Evolutionary conservation across 306 rosid genomes (phyloP), one percentile per base, ranked within the genome.

Genomic region (Lathyrus oleraceus): DNA sequence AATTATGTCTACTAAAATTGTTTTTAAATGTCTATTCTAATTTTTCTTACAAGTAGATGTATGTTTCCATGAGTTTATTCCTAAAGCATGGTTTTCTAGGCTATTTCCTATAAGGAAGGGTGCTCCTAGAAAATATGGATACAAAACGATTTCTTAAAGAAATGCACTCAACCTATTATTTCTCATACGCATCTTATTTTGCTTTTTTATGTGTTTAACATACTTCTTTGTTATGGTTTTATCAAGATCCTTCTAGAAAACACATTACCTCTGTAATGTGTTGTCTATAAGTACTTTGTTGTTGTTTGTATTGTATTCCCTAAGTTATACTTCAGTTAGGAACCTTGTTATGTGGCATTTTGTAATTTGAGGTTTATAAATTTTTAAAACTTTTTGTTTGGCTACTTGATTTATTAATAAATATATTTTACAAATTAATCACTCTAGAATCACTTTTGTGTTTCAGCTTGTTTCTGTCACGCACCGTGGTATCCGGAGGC

Each of bases 401-500:
- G 19, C 13, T 40, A 8, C 21, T 21, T 39, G 21, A 8, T 45
- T 17, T 44, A 51, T 73, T 20, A 20, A 25, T 28, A 10, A n/a
- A 28, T 48, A 42, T 47, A 28, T 48, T 23, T 51, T 17, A 39
- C 53, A 8, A 44, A 56, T 47, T 42, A 65, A 4, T 49, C 39
- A 62, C 52, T 20, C 49, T 73, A 16, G 51, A 72, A 39, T 56
- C 36, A 32, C 45, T 60, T n/a, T 30, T 73, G 27, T 36, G 16
- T 71, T 69, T 81, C 40, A 91, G 97, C 76, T 87, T 51, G 85
- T 71, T 79, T 77, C 81, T 77, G 80, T 72, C 60, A 72, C 83
- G 44, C 86, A 84, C 73, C 89, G 88, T 47, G 87, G 90, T n/a
- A 76, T 77, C 65, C 77, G 89, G 78, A 87, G 96, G 83, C 95